phyloP scores from a whole-genome alignment of 2,329 filamentous ascomycete species.

The Fusarium cyanostomum region DNA sequence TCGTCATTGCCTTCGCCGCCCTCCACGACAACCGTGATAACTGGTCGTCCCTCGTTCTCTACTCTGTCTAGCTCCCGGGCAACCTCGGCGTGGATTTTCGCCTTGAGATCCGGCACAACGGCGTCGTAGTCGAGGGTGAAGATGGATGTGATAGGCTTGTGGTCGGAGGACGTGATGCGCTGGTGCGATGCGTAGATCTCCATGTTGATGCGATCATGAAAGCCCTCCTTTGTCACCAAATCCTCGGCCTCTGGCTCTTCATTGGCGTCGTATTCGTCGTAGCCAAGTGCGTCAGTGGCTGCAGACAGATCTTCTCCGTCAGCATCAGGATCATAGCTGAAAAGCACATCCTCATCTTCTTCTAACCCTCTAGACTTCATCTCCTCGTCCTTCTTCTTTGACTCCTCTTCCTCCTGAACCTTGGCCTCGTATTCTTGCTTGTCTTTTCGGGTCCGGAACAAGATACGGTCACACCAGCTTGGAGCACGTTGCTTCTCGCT shows the following conservation, averaged over 20 bases:
- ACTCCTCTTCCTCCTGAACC: constrained; percentile 70
- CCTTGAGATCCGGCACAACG: constrained; percentile 84
- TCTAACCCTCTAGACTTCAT: constrained; percentile 84
- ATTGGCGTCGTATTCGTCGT: constrained; percentile 66
- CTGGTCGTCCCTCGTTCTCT: constrained; percentile 89
- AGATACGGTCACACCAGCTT: constrained; percentile 95
- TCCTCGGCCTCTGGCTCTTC: constrained; percentile 57
- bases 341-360: constrained; percentile 84
- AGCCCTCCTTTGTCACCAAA: constrained; percentile 67
- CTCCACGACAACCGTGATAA: constrained; percentile 85
- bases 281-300: constrained; percentile 58
- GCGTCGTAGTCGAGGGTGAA: constrained; percentile 89
- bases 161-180: constrained; percentile 88
- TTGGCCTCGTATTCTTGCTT: constrained; percentile 72
- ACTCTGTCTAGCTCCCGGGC: constrained; percentile 87
- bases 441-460: constrained; percentile 82
- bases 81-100: constrained; percentile 85
- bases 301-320: constrained; percentile 63
- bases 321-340: constrained; percentile 87
- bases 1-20: constrained; percentile 55
- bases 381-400: constrained; percentile 80
- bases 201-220: constrained; percentile 62
- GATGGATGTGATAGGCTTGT: constrained; percentile 87
- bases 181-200: constrained; percentile 88
- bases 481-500: constrained; percentile 93